Conservation (phyloP, 2,329 filamentous ascomycete species). For the Ilyonectria sp. region DNA sequence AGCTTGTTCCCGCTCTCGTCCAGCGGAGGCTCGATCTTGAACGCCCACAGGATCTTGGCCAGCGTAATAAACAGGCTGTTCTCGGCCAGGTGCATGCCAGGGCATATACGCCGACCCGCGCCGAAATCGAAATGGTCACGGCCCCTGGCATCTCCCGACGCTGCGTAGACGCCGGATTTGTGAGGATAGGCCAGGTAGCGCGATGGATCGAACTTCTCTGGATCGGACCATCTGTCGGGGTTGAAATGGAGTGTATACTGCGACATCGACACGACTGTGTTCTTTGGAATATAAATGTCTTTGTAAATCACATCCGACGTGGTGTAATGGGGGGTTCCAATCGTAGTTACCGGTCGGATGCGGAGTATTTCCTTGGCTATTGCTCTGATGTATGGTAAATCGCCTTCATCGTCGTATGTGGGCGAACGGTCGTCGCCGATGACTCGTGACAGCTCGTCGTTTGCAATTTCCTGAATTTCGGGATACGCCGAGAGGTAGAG, state of each 20-base stretch:
- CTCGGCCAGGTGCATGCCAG: slow-evolving; percentile 65
- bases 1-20: background rate
- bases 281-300: slow-evolving; percentile 30
- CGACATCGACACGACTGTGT: slow-evolving; percentile 26
- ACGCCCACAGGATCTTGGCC: slow-evolving; percentile 33
- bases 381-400: slow-evolving; percentile 67
- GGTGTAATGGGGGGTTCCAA: slow-evolving; percentile 26
- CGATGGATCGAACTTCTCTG: slow-evolving; percentile 22
- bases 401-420: slow-evolving; percentile 61
- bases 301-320: slow-evolving; percentile 29
- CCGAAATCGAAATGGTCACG: slow-evolving; percentile 65
- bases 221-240: slow-evolving; percentile 6
- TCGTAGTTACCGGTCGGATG: slow-evolving; percentile 64
- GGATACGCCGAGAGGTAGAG: slow-evolving; percentile 26
- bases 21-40: slow-evolving; percentile 16
- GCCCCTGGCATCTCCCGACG: slow-evolving; percentile 32
- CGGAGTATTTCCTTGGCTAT: slow-evolving; percentile 70
- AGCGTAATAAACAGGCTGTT: slow-evolving; percentile 33
- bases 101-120: slow-evolving; percentile 63
- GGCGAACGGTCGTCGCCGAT: slow-evolving; percentile 65
- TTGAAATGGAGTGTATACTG: slow-evolving; percentile 27
- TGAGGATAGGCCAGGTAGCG: slow-evolving; percentile 30
- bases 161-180: slow-evolving; percentile 44
- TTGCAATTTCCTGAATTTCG: slow-evolving; percentile 52
- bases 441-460: slow-evolving; percentile 66